phyloP scores from a whole-genome alignment of 1,284 basidiomycete species.

The Lignosus rhinocerotis region DNA sequence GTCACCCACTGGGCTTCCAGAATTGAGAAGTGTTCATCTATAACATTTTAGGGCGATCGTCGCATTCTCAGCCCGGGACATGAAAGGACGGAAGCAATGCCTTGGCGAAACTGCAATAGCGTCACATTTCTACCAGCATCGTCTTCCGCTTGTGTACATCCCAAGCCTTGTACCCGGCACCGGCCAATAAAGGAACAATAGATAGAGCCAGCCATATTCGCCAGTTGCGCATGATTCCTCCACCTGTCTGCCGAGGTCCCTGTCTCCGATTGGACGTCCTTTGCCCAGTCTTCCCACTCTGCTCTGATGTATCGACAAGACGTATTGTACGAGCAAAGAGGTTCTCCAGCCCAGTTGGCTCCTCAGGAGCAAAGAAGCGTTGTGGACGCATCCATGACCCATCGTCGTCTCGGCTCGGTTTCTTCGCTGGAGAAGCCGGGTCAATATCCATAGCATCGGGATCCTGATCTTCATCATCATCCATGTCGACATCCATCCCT shows the following conservation, averaged over 20 bases:
- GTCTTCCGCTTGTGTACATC: slow-evolving; percentile 12
- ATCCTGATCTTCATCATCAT: slow-evolving; percentile 36
- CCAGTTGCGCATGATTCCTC: slow-evolving; percentile 10
- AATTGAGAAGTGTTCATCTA: no score
- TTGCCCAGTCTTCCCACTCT: slow-evolving; percentile 7
- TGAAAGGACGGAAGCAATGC: no score
- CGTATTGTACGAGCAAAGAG: slow-evolving; percentile 64
- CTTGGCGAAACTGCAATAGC: no score
- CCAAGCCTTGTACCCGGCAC: slow-evolving; percentile 17
- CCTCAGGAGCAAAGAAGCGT: slow-evolving; percentile 73
- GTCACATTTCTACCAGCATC: not conserved
- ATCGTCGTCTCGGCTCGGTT: slow-evolving; percentile 34
- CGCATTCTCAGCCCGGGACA: no score
- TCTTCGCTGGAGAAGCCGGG: slow-evolving; percentile 46
- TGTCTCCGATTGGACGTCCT: not conserved
- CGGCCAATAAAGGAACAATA: slow-evolving; percentile 17
- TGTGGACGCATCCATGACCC: slow-evolving; percentile 62
- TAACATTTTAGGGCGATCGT: no score
- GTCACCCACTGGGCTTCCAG: not conserved
- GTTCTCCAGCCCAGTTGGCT: slow-evolving; percentile 74
- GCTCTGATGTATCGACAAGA: slow-evolving; percentile 27
- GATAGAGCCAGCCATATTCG: slow-evolving; percentile 10
- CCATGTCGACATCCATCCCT: slow-evolving; percentile 31
- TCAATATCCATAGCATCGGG: slow-evolving; percentile 69
- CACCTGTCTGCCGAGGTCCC: not conserved